Conservation (phyloP, 352 stramenopile genomes). For the Phytophthora citricola region DNA sequence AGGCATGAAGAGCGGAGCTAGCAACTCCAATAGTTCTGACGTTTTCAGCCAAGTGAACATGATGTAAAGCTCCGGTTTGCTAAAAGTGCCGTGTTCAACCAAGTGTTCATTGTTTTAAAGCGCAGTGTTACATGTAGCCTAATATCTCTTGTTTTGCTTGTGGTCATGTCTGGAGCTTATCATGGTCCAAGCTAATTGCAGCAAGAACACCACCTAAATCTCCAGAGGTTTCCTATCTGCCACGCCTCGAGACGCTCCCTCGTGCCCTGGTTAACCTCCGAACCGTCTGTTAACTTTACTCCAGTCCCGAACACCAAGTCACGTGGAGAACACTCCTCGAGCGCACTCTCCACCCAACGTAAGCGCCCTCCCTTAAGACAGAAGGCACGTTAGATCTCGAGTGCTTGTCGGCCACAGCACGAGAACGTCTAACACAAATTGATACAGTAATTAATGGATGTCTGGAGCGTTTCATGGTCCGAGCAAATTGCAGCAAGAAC, state of each 20-base stretch:
- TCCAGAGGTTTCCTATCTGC: slow-evolving; percentile 54
- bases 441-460: slow-evolving; percentile 33
- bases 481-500: slow-evolving; percentile 76
- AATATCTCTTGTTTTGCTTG: too few relatives aligned
- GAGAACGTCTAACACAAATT: neutral
- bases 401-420: slow-evolving; percentile 5
- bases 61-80: slow-evolving; percentile 2
- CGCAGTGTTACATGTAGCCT: too few relatives aligned
- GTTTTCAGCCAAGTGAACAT: slow-evolving; percentile 28
- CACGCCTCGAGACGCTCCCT: slow-evolving; percentile 27
- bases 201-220: slow-evolving; percentile 74
- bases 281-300: too few relatives aligned
- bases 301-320: neutral
- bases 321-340: slow-evolving; percentile 4
- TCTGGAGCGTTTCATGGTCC: slow-evolving; percentile 82
- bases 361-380: neutral
- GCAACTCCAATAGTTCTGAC: slow-evolving; percentile 26
- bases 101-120: too few relatives aligned
- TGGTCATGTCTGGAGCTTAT: slow-evolving; percentile 62
- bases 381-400: slow-evolving; percentile 11
- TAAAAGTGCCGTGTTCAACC: slow-evolving; percentile 7
- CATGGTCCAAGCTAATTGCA: slow-evolving; percentile 74
- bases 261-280: slow-evolving; percentile 6
- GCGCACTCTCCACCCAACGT: slow-evolving; percentile 21
- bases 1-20: slow-evolving; percentile 6